Percentiles rank a stretch among this genome's conserved stretches.
Conservation (phyloP, 371 early-diverging fungal species). For the Mucor saturninus region DNA sequence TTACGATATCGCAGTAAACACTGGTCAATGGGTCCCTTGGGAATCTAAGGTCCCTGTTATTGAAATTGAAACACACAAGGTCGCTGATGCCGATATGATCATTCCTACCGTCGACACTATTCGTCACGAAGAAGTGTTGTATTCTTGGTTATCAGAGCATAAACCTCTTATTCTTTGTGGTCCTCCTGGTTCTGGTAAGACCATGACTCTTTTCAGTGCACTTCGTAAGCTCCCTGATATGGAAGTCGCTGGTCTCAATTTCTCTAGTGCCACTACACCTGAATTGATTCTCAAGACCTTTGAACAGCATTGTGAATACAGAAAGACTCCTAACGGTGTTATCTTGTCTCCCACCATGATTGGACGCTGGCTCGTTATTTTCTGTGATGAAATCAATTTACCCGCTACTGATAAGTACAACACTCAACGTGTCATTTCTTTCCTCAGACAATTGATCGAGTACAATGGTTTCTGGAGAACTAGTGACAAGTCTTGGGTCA, state of each 20-base stretch:
- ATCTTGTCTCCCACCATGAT: conserved; percentile 84
- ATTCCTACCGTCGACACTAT: conserved; percentile 98
- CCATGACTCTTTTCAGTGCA: conserved; percentile 97
- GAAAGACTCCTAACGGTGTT: conserved; percentile 93
- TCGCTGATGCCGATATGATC: conserved; percentile 92
- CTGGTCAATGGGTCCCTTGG: conserved; percentile 93
- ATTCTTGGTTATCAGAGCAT: conserved; percentile 95
- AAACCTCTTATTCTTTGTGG: conserved; percentile 96
- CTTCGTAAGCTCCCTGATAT: conserved; percentile 94
- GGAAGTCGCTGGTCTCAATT: conserved; percentile 98
- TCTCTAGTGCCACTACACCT: conserved; percentile 96
- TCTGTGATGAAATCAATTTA: conserved; percentile 99
- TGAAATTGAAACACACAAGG: conserved; percentile 96
- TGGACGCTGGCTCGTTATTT: conserved; percentile 96
- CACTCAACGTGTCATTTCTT: conserved; percentile 97
- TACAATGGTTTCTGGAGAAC: conserved; percentile 97
- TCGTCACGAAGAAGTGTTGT: conserved; percentile 95
- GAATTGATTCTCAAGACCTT: conserved; percentile 95
- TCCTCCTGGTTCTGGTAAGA: conserved; percentile 99
- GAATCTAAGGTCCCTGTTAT: conserved; percentile 88
- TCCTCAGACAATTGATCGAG: conserved; percentile 94
- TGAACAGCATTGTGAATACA: conserved; percentile 97
- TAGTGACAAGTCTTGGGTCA: conserved; percentile 90
- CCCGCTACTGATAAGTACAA: conserved; percentile 96
- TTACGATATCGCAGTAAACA: conserved; percentile 83